phyloP scores from a whole-genome alignment of 352 stramenopile species.

The Phytophthora pini region DNA sequence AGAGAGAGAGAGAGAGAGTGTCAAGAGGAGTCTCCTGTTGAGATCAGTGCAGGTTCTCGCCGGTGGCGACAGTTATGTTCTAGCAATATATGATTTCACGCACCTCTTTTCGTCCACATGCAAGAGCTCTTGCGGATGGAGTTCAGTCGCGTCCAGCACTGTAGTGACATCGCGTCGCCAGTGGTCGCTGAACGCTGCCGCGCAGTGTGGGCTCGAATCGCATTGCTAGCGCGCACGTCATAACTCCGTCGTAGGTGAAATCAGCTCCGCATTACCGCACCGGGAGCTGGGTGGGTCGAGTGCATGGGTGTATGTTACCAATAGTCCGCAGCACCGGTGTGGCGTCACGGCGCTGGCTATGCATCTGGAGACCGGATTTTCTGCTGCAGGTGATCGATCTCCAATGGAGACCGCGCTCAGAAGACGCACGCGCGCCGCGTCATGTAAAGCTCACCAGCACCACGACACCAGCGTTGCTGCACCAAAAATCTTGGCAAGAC shows the following conservation, averaged over 20 bases:
- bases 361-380: slow-evolving; percentile 12
- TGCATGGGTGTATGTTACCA: slow-evolving; percentile 13
- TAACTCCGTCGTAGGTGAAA: slow-evolving; percentile 11
- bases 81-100: slow-evolving; percentile 35
- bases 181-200: slow-evolving; percentile 3
- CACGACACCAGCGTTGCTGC: neutral
- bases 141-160: slow-evolving; percentile 11
- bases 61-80: slow-evolving; percentile 21
- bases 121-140: slow-evolving; percentile 15
- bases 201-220: neutral
- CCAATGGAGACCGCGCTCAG: neutral
- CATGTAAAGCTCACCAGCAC: neutral
- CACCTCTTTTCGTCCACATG: slow-evolving; percentile 29
- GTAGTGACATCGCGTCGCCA: slow-evolving; percentile 7
- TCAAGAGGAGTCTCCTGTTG: slow-evolving; percentile 18
- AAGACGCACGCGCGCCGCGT: slow-evolving; percentile 9
- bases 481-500: neutral
- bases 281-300: slow-evolving; percentile 3
- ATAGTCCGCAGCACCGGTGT: slow-evolving; percentile 2
- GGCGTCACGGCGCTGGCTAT: neutral
- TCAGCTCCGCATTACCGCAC: slow-evolving; percentile 21
- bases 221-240: slow-evolving; percentile 16
- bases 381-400: slow-evolving; percentile 5
- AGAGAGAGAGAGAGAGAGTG: slow-evolving; percentile 12
- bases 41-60: slow-evolving; percentile 24